Base-by-base conservation (phyloP, 2,329 filamentous ascomycete genomes). In the Aspergillus ochraceoroseus region DNA sequence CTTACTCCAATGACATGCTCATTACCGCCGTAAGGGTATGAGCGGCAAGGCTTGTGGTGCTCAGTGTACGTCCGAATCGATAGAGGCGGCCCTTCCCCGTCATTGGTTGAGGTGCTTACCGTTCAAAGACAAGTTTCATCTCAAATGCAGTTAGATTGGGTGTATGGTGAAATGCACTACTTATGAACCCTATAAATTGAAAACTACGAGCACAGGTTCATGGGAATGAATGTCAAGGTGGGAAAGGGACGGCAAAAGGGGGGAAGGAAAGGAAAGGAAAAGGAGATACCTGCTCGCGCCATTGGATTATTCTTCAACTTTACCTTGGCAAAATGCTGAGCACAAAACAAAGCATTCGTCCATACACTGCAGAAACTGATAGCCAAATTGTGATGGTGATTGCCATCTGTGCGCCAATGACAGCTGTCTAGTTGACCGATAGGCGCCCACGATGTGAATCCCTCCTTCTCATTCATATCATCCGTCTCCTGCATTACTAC, bases 401-500 rank as follows among this genome's bases (percentile, higher is more conserved):
- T 41, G 41, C 36, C 46, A 32, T 41, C 43, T 47, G 40, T 48
- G 39, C 46, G 15, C 50, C 52, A 54, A 50, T 54, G 41, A 44
- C 44, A 47, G 32, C 32, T 27, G 43, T 43, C 29, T 28, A 20
- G 47, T 23, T 32, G 34, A 31, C 36, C 33, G 41, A 47, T 42
- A 54, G 43, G 47, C 46, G 46, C 46, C 44, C 41, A 47, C 35
- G 37, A 32, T 43, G 30, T 17, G 15, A 29, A 33, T 37, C 11
- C 22, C 42, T 39, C 41, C 40, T 42, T 35, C 46, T 33, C 34
- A 32, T 42, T 44, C 37, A 22, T 30, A 42, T 27, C 26, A 13
- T 19, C 35, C 28, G 32, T 34, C 28, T 23, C 30, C 43, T 40
- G 31, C 38, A 32, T 30, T 43, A 41, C 31, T 41, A 42, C 38